Conservation (phyloP, 306 rosid species). For the Quercus agrifolia region DNA sequence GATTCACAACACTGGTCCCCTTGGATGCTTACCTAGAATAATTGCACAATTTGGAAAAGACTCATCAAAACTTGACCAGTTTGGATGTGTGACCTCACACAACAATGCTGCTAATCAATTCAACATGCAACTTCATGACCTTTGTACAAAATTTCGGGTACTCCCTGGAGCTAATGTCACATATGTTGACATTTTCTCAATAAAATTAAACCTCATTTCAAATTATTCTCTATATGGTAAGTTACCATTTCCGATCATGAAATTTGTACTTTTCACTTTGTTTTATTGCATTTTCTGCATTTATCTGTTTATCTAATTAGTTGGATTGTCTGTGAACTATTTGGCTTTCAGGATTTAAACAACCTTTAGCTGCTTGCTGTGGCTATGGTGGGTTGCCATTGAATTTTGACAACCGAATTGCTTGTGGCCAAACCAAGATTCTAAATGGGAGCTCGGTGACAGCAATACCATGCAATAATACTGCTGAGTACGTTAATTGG, state of each 20-base stretch:
- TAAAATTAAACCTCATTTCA: conserved; percentile 34
- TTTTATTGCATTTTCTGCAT: not conserved
- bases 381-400: conserved; percentile 43
- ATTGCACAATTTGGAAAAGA: conserved; percentile 27
- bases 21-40: conserved; percentile 40
- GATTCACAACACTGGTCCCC: conserved; percentile 45
- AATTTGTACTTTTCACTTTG: not conserved
- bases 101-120: conserved; percentile 33
- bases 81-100: conserved; percentile 35
- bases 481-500: conserved; percentile 37
- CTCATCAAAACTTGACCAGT: conserved; percentile 23
- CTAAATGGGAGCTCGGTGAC: conserved; percentile 27
- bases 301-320: not conserved
- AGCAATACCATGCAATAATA: conserved; percentile 26
- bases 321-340: not conserved
- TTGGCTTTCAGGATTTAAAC: conserved; percentile 28
- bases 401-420: conserved; percentile 29
- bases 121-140: conserved; percentile 32
- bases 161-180: conserved; percentile 28
- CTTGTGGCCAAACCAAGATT: conserved; percentile 30
- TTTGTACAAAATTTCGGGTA: conserved; percentile 18
- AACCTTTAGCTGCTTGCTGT: conserved; percentile 38
- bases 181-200: conserved; percentile 31
- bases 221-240: conserved; percentile 32
- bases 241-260: not conserved